These are phyloP conservation scores for Tolypocladium ovalisporum DNA, from an alignment of 2,329 filamentous ascomycete genomes.

Conservation along the genomic window DNA sequence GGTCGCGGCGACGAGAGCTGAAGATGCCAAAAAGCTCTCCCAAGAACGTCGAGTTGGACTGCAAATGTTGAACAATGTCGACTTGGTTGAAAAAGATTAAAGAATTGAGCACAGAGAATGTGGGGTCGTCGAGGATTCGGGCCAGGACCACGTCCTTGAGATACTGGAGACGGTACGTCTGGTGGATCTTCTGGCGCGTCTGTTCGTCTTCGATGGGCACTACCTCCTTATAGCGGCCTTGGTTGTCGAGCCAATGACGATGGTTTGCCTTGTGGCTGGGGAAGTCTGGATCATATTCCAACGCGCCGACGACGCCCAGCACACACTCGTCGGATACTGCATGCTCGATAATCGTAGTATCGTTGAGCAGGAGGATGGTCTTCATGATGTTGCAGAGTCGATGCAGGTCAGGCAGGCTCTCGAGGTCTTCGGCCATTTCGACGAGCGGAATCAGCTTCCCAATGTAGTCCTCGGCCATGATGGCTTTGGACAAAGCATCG, in stretches of 20 bases:
- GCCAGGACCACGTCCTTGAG: slow-evolving; percentile 97
- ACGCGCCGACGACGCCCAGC: slow-evolving; percentile 82
- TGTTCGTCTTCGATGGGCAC: slow-evolving; percentile 77
- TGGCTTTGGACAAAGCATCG: slow-evolving; percentile 77
- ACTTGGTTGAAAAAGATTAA: slow-evolving; percentile 99
- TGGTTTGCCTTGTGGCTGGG: slow-evolving; percentile 97
- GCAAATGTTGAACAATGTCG: slow-evolving; percentile 92
- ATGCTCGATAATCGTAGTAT: slow-evolving; percentile 87
- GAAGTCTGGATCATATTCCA: slow-evolving; percentile 98
- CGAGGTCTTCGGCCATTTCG: slow-evolving; percentile 79
- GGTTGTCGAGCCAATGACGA: slow-evolving; percentile 79
- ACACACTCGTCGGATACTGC: slow-evolving; percentile 85
- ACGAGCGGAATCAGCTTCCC: slow-evolving; percentile 77
- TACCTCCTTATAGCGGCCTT: slow-evolving; percentile 90
- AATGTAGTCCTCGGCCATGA: slow-evolving; percentile 80
- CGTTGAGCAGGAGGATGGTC: slow-evolving; percentile 85
- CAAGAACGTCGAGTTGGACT: slow-evolving; percentile 66
- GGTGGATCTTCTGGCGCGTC: slow-evolving; percentile 85
- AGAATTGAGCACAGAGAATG: slow-evolving; percentile 93
- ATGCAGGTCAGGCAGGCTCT: slow-evolving; percentile 78
- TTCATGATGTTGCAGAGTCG: slow-evolving; percentile 97
- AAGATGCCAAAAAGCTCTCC: slow-evolving; percentile 85
- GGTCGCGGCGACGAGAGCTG: slow-evolving; percentile 48
- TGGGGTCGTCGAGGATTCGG: slow-evolving; percentile 91
- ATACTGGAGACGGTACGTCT: slow-evolving; percentile 91